These are phyloP conservation scores for Rhizopogon roseolus DNA, from an alignment of 768 basidiomycete species.

Conservation along the genomic window DNA sequence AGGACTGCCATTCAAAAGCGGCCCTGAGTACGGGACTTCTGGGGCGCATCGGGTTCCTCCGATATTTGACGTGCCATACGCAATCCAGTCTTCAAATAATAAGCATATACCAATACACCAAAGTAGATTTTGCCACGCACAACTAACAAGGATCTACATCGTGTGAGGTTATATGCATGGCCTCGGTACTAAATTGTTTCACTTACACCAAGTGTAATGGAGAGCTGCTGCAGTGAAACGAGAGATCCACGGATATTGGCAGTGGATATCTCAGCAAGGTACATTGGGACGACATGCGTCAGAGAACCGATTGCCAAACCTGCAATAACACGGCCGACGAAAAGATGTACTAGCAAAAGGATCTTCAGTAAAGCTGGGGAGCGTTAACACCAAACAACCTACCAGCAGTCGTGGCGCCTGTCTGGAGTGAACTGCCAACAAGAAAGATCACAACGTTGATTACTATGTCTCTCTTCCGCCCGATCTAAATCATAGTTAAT, in stretches of 20 bases:
- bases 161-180: neutral
- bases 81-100: conserved; percentile 24
- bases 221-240: conserved; percentile 2
- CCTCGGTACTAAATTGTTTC: neutral
- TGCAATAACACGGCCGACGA: neutral
- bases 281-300: conserved; percentile 3
- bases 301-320: conserved; percentile 3
- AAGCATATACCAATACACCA: neutral
- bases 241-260: conserved; percentile 4
- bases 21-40: conserved; percentile 21
- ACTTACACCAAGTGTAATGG: conserved; percentile 6
- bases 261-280: conserved; percentile 1
- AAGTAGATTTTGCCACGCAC: conserved; percentile 11
- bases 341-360: neutral
- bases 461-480: neutral
- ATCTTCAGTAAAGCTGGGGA: neutral
- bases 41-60: conserved; percentile 28
- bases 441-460: conserved; percentile 2
- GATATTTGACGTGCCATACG: conserved; percentile 28
- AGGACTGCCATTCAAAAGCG: conserved; percentile 25
- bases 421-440: neutral
- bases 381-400: neutral
- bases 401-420: neutral
- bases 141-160: conserved; percentile 26
- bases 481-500: neutral